Evolutionary conservation across 495 filamentous ascomycete species (phyloP), one percentile per base, ranked within the genome.

Genomic region (Aspergillus homomorphus): DNA sequence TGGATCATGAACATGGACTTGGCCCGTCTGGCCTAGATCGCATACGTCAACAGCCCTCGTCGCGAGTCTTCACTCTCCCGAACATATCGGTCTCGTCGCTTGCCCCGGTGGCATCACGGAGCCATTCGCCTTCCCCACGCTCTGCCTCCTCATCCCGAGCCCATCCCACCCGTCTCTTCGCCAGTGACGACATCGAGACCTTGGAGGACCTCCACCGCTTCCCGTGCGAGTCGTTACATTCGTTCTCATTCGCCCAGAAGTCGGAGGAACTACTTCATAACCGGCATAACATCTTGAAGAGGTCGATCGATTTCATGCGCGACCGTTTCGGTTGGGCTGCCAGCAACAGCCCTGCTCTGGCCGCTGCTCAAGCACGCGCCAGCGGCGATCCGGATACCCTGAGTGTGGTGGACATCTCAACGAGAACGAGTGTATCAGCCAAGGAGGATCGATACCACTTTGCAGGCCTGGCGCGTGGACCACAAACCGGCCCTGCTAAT

Each of bases 161-260:
- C 4, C 77, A 80, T 23, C 66, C 87, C 21, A 78, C 80, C 10
- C 79, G 78, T 21, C 84, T 83, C 26, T 83, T 87, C 16, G 68
- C 81, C 56, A 92, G 87, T 45, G 88, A 90, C 41, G 77, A 77
- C 12, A 66, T 85, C 20, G 83, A 83, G 46, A 88, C 92, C 59
- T 77, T 87, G 64, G 94, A 98, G 80, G 94, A 98, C 65, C 83
- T 99, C 28, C 84, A 85, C 46, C 84, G 92, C 45, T 99, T 98
- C 67, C 93, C 95, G 1, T 89, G 89, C 64, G 94, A 99, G 71
- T 99, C 94, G 0, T 73, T 99, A 57, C 94, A 99, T 69, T 98
- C 95, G 0, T 99, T 99, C 75, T 98, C 95, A 28, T 99, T 99
- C 70, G 91, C 95, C 3, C 90, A 96, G 57, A 93, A 96, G 71